Evolutionary conservation across 257 asterid species (phyloP).

Genomic region (Solanum paucissectum): DNA sequence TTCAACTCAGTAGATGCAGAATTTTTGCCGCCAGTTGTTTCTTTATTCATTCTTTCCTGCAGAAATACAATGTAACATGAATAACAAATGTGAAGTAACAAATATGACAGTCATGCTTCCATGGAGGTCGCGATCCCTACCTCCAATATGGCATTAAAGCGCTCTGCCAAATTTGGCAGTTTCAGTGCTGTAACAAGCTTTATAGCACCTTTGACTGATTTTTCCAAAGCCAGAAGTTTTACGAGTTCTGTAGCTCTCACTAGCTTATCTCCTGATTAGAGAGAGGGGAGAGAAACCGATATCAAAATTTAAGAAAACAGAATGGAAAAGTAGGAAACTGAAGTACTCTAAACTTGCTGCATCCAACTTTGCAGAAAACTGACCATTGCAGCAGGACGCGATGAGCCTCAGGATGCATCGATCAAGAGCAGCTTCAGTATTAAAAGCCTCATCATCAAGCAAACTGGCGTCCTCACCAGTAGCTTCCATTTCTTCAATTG

Average conservation of each 20-base stretch:
- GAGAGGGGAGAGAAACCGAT: background rate
- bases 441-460: conserved; percentile 84
- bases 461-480: conserved; percentile 49
- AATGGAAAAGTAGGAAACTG: background rate
- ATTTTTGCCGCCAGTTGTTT: conserved; percentile 18
- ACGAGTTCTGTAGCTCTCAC: conserved; percentile 90
- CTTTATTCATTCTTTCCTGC: conserved; percentile 60
- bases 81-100: background rate
- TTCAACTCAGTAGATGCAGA: conserved; percentile 13
- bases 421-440: conserved; percentile 66
- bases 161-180: conserved; percentile 90
- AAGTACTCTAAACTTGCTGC: background rate
- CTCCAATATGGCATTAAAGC: conserved; percentile 80
- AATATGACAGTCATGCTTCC: background rate
- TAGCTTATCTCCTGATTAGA: conserved; percentile 73
- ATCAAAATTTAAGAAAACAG: background rate
- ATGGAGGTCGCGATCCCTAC: conserved; percentile 8
- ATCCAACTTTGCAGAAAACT: conserved; percentile 4
- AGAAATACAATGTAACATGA: background rate
- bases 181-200: conserved; percentile 87
- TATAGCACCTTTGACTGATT: conserved; percentile 83
- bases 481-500: conserved; percentile 55
- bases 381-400: conserved; percentile 84
- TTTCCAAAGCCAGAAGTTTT: conserved; percentile 74
- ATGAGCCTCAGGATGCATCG: conserved; percentile 94